Conservation (phyloP, 164 flowering plant species). For the Taxillus chinensis region DNA sequence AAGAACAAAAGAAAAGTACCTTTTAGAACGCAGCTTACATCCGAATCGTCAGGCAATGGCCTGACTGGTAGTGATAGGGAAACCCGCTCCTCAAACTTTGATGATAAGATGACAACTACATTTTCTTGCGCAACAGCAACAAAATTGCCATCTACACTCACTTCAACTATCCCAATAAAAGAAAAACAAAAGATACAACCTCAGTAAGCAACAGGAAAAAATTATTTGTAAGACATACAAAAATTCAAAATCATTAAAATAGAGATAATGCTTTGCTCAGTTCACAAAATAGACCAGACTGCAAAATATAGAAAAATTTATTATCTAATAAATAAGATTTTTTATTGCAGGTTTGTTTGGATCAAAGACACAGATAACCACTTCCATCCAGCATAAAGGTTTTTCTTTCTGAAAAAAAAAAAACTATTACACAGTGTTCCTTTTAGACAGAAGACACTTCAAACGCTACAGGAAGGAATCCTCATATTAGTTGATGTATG, state of each 20-base stretch:
- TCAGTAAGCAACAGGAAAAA: conserved; percentile 2
- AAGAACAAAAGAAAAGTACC: conserved; percentile 27
- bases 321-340: too few relatives aligned
- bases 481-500: too few relatives aligned
- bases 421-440: too few relatives aligned
- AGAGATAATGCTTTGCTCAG: not conserved
- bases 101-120: conserved; percentile 46
- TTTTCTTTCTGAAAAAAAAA: too few relatives aligned
- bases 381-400: too few relatives aligned
- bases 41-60: conserved; percentile 33
- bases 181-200: not conserved
- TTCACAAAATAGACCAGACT: too few relatives aligned
- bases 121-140: conserved; percentile 62
- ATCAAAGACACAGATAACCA: too few relatives aligned
- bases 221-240: not conserved
- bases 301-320: too few relatives aligned
- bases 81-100: conserved; percentile 46
- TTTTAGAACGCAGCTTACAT: conserved; percentile 30
- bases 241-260: not conserved
- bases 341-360: too few relatives aligned
- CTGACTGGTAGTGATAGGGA: conserved; percentile 35
- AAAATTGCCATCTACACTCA: conserved; percentile 51
- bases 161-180: conserved; percentile 38
- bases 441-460: too few relatives aligned
- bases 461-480: too few relatives aligned